These are phyloP conservation scores for Neurospora pannonica DNA, from an alignment of 495 filamentous ascomycete genomes.

Conservation along the genomic window DNA sequence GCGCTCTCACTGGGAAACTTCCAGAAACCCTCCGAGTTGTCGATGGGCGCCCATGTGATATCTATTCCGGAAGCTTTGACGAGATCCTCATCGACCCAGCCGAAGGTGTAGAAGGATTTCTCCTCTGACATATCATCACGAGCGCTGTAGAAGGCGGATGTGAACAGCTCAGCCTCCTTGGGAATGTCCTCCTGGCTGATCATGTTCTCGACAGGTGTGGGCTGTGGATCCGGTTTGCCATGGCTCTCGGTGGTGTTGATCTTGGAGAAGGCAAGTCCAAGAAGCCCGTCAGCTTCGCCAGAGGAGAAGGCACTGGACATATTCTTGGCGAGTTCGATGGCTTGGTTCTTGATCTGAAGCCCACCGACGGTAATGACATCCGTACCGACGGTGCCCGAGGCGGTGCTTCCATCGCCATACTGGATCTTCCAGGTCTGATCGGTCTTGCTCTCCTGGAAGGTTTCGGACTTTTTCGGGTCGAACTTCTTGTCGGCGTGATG, in stretches of 20 bases:
- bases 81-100: conserved; percentile 60
- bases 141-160: conserved; percentile 58
- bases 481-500: conserved; percentile 42
- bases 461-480: conserved; percentile 50
- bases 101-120: conserved; percentile 71
- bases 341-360: conserved; percentile 57
- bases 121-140: conserved; percentile 40
- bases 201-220: conserved; percentile 73
- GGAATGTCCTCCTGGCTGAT: conserved; percentile 58
- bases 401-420: conserved; percentile 64
- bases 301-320: conserved; percentile 53
- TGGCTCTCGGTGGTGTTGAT: conserved; percentile 57
- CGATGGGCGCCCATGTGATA: conserved; percentile 55
- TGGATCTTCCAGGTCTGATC: conserved; percentile 57
- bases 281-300: conserved; percentile 58
- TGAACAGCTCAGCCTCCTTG: conserved; percentile 57
- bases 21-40: conserved; percentile 68
- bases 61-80: conserved; percentile 43
- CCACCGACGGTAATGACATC: conserved; percentile 60
- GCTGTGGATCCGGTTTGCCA: conserved; percentile 41
- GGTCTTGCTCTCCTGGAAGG: conserved; percentile 46
- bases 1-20: conserved; percentile 52
- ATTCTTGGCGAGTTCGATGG: conserved; percentile 58
- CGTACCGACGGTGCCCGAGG: conserved; percentile 62
- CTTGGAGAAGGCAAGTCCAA: conserved; percentile 60